phyloP scores from a whole-genome alignment of 2,329 filamentous ascomycete species.

The Fusarium torulosum region DNA sequence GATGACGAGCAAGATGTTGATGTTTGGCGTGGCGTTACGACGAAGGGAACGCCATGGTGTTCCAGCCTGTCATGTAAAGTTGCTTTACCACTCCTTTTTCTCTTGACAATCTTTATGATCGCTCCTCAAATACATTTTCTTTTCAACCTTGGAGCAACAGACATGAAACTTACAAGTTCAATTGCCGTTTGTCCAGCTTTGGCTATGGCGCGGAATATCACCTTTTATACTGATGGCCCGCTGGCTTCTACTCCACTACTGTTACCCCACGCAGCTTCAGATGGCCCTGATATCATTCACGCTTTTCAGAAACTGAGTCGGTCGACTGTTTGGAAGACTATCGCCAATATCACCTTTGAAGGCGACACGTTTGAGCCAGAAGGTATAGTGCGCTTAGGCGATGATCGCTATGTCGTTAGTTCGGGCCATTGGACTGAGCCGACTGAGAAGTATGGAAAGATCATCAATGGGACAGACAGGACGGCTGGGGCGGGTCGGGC shows the following conservation, averaged over 20 bases:
- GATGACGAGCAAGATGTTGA: conserved; percentile 12
- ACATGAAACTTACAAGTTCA: conserved; percentile 37
- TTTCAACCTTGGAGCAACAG: conserved; percentile 9
- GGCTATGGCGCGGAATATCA: conserved; percentile 51
- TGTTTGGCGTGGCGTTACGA: neutral
- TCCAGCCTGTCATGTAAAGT: conserved; percentile 32
- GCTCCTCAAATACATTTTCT: conserved; percentile 27
- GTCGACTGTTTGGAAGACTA: conserved; percentile 57
- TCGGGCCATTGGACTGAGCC: conserved; percentile 58
- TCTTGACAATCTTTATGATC: conserved; percentile 38
- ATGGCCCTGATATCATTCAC: conserved; percentile 54
- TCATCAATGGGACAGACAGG: conserved; percentile 65
- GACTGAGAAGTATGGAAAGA: conserved; percentile 56
- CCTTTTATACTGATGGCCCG: conserved; percentile 47
- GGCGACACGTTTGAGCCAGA: conserved; percentile 63
- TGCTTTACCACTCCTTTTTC: conserved; percentile 26
- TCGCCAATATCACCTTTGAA: conserved; percentile 58
- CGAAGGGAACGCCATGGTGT: conserved; percentile 17
- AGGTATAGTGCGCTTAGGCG: conserved; percentile 59
- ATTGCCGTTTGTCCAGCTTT: conserved; percentile 37
- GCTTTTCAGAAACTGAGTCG: conserved; percentile 54
- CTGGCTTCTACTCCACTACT: conserved; percentile 54
- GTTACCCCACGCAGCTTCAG: conserved; percentile 50
- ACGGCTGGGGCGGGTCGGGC: conserved; percentile 59
- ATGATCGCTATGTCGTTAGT: conserved; percentile 60